Percentiles rank a stretch among this genome's conserved stretches.
These are phyloP conservation scores for Angomonas deanei DNA, from an alignment of 208 protist genomes.

Conservation along the genomic window DNA sequence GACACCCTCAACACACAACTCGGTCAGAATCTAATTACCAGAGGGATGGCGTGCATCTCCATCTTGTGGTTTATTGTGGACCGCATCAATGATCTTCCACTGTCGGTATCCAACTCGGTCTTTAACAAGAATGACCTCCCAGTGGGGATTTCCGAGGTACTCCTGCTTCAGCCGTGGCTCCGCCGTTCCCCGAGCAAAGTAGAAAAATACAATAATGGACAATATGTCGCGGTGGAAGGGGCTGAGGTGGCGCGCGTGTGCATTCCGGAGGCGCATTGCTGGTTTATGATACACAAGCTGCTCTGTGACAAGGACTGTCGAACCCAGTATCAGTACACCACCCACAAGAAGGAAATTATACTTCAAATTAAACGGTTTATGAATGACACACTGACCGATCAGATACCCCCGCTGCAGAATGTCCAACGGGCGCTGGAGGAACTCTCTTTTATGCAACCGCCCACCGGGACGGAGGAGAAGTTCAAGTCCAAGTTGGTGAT, in stretches of 20 bases:
- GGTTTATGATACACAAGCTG: conserved; percentile 88
- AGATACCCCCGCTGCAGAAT: conserved; percentile 79
- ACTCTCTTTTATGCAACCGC: conserved; percentile 84
- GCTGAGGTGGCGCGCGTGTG: conserved; percentile 74
- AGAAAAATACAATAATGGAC: conserved; percentile 59
- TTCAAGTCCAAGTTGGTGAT: conserved; percentile 80
- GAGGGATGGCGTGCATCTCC: conserved; percentile 75
- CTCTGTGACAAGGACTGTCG: conserved; percentile 81
- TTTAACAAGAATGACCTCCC: conserved; percentile 85
- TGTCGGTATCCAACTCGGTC: conserved; percentile 67
- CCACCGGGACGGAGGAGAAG: conserved; percentile 84
- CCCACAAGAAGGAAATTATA: conserved; percentile 77
- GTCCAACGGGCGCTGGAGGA: conserved; percentile 87
- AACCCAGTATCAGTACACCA: conserved; percentile 71
- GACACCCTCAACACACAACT: conserved; percentile 41
- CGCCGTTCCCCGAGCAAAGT: conserved; percentile 28
- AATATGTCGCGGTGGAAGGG: conserved; percentile 40
- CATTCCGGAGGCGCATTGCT: conserved; percentile 80
- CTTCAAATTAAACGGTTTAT: conserved; percentile 64
- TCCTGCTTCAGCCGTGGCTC: conserved; percentile 79
- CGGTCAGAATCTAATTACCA: conserved; percentile 28
- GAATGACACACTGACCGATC: conserved; percentile 86
- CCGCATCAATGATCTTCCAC: conserved; percentile 56
- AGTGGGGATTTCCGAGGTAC: conserved; percentile 65
- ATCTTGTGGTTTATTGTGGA: conserved; percentile 89